Evolutionary conservation across 2,329 filamentous ascomycete species (phyloP), one percentile per base, ranked within the genome.

Genomic region (Raffaelea ambrosiae): DNA sequence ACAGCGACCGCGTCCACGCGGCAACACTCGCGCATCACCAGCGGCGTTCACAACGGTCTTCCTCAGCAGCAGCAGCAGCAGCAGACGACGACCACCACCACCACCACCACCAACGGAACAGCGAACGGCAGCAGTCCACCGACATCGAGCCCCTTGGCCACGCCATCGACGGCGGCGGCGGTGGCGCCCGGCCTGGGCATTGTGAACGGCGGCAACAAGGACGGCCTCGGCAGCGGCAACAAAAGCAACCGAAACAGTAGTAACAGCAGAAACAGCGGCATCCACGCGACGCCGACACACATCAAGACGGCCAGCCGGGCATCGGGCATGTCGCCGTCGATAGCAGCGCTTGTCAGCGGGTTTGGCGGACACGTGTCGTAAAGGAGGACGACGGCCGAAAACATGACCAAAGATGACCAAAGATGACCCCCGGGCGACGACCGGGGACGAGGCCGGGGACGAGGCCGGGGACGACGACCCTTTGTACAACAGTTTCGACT

Each of bases 341-440:
- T 54, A 20, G 53, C 53, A 2, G 51, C 53, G 18, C 42, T 53
- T 40, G 51, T 54, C 8, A 51, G 40, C 44, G 51, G 53, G 4
- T 22, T 54, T 26, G 53, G 53, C 11, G 51, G 53, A 2, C 53
- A 54, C 20, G 21, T 51, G 20, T 39, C 43, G 13, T 52, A 31
- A 26, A 36, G 11, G 35, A 14, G 10, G n/a, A 20, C 40, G 5
- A 19, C 40, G 11, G 31, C 19, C 43, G n/a, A n/a, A n/a, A n/a
- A n/a, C n/a, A n/a, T n/a, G n/a, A n/a, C n/a, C n/a, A n/a, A n/a
- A n/a, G n/a, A n/a, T n/a, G n/a, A n/a, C n/a, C n/a, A n/a, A n/a
- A n/a, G n/a, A n/a, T n/a, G n/a, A n/a, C n/a, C n/a, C n/a, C n/a
- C n/a, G n/a, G n/a, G n/a, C n/a, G n/a, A n/a, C n/a, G n/a, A n/a